Base-by-base conservation (phyloP, 306 rosid genomes). In the Clitoria ternatea region DNA sequence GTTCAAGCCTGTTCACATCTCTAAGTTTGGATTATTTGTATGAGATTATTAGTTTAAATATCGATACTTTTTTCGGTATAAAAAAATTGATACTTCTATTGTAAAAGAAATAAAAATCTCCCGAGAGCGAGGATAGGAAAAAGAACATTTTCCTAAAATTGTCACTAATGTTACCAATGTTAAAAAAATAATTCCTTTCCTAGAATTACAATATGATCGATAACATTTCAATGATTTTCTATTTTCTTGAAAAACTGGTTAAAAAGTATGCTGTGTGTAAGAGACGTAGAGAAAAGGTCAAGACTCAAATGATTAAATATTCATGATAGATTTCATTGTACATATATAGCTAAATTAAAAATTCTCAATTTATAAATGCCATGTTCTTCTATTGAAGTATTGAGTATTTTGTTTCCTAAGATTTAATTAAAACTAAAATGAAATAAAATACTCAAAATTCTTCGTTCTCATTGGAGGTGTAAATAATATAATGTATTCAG, bases 301-400 rank as follows among this genome's bases (percentile, higher is more conserved):
- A 50, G 63, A 52, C n/a, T n/a, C n/a, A n/a, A n/a, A 69, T 52
- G 74, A 69, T 35, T 50, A 40, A 36, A n/a, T n/a, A n/a, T 52
- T 69, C 61, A 32, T 17, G 72, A 10, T 36, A 36, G 61, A 49
- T 48, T 33, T 19, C n/a, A 7, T 47, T 19, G 61, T 33, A 49
- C 49, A 22, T 29, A 27, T 27, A 35, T 17, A 49, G 73, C 61
- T 49, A 33, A 19, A 49, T 49, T 19, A 19, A 49, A 33, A 17
- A 13, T 49, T 35, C 61, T 49, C 24, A 33, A 7, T 49, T 30
- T 24, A 7, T 23, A 3, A 13, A 12, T 24, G 29, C 13, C 14
- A 37, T 2, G 24, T 4, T 14, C 17, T 10, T 14, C 27, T 65
- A 27, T 65, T 39, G 5, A 9, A 24, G 24, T 19, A 52, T 11